phyloP scores from a whole-genome alignment of 1,139 yeast genomes.

The Candida tetrigidarum region DNA sequence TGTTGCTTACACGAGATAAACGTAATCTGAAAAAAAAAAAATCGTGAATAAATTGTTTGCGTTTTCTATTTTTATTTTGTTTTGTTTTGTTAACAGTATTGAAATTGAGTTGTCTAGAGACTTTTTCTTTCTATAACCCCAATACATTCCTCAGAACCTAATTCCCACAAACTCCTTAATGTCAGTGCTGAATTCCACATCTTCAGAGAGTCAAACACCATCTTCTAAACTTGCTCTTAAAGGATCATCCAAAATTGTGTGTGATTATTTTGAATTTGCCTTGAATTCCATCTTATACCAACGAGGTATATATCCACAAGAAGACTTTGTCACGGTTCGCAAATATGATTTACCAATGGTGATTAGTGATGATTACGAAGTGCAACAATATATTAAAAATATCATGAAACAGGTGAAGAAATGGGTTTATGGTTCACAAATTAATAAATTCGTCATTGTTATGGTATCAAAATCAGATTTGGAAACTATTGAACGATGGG shows the following conservation, averaged over 20 bases:
- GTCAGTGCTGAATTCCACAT: background rate
- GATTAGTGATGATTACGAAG: constrained; percentile 76
- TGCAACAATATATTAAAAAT: constrained; percentile 66
- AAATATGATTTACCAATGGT: constrained; percentile 83
- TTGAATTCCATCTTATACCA: constrained; percentile 84
- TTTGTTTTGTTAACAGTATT: background rate
- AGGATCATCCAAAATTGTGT: constrained; percentile 78
- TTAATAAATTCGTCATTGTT: constrained; percentile 71
- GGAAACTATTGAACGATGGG: constrained; percentile 85
- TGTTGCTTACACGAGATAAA: background rate
- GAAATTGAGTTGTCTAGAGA: background rate
- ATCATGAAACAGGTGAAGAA: constrained; percentile 77
- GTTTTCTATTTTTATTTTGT: background rate
- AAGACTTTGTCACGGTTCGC: constrained; percentile 78
- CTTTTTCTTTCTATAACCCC: background rate
- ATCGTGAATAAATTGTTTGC: background rate
- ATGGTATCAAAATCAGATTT: constrained; percentile 70
- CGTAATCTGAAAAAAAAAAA: constrained; percentile 1
- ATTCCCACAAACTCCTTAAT: background rate
- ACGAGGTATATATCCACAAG: constrained; percentile 88
- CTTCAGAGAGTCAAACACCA: constrained; percentile 3
- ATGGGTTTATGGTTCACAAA: constrained; percentile 79
- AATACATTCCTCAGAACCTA: background rate
- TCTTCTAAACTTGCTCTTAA: constrained; percentile 58
- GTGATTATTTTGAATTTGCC: constrained; percentile 85